Conservation (phyloP, 352 stramenopile genomes). For the Phytopythium ostracodes region DNA sequence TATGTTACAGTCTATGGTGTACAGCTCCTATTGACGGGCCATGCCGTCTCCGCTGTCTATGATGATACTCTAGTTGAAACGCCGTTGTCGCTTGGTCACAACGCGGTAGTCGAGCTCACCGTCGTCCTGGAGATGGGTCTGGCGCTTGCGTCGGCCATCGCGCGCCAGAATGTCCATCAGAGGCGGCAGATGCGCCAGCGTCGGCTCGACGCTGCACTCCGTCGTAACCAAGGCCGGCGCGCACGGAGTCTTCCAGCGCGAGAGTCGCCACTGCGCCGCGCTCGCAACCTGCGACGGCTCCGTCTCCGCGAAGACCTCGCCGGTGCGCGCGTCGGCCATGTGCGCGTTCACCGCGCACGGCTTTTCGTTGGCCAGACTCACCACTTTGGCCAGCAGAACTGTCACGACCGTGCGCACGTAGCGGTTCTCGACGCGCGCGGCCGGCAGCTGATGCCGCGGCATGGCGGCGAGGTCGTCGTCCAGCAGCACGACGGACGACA, state of each 20-base stretch:
- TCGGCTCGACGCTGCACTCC: not conserved
- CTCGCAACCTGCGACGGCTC: not conserved
- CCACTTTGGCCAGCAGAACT: conserved; percentile 37
- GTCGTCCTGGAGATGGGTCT: not conserved
- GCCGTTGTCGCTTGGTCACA: conserved; percentile 1
- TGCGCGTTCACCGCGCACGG: conserved; percentile 39
- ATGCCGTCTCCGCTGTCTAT: not conserved
- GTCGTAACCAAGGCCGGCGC: not conserved
- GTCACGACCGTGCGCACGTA: conserved; percentile 38
- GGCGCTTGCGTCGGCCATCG: conserved; percentile 2
- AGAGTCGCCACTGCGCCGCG: not conserved
- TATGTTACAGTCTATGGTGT: conserved; percentile 1
- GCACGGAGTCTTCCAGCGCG: not conserved
- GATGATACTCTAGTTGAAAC: not conserved
- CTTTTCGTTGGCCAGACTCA: conserved; percentile 18
- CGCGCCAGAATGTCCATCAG: not conserved
- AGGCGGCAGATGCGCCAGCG: not conserved
- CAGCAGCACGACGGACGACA: conserved; percentile 43
- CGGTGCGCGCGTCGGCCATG: conserved; percentile 19
- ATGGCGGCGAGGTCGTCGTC: conserved; percentile 15
- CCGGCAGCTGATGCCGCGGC: conserved; percentile 18
- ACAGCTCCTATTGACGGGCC: not conserved
- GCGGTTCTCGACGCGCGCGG: conserved; percentile 24
- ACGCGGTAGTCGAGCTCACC: not conserved
- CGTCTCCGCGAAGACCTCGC: conserved; percentile 10